A percentile compares a stretch with the other conserved stretches of the same genome.
These are phyloP conservation scores for Fusarium gaditjirri DNA, from an alignment of 2,329 filamentous ascomycete species.

Conservation along the genomic window DNA sequence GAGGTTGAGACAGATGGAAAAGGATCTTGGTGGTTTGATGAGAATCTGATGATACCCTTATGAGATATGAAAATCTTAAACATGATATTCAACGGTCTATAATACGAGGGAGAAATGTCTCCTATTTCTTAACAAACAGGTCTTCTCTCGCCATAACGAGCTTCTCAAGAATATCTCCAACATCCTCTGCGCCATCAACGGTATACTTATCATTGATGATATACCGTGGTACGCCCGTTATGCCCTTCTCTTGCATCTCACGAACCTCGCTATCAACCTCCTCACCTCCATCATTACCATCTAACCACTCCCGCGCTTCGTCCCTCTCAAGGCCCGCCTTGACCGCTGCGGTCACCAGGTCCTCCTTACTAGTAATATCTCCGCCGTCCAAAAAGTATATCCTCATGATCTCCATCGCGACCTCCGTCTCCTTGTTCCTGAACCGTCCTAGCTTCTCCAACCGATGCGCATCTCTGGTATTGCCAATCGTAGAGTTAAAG, in stretches of 20 bases:
- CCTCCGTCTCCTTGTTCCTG: slow-evolving; percentile 61
- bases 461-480: slow-evolving; percentile 59
- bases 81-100: neutral
- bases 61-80: slow-evolving; percentile 17
- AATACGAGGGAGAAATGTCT: neutral
- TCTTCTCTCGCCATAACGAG: slow-evolving; percentile 64
- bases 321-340: slow-evolving; percentile 63
- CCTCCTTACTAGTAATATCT: slow-evolving; percentile 68
- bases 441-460: slow-evolving; percentile 75
- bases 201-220: slow-evolving; percentile 75
- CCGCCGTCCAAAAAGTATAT: slow-evolving; percentile 73
- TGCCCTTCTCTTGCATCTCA: slow-evolving; percentile 59
- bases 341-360: slow-evolving; percentile 63
- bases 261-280: slow-evolving; percentile 68
- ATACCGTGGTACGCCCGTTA: slow-evolving; percentile 80
- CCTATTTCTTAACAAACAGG: neutral
- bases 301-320: slow-evolving; percentile 65
- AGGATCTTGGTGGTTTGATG: slow-evolving; percentile 65
- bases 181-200: slow-evolving; percentile 78
- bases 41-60: slow-evolving; percentile 56
- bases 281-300: slow-evolving; percentile 63
- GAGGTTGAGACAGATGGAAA: slow-evolving; percentile 64
- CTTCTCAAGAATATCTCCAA: slow-evolving; percentile 71
- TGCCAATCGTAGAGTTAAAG: slow-evolving; percentile 63
- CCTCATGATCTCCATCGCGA: slow-evolving; percentile 72